A percentile compares a stretch with the other conserved stretches of the same genome.
These are phyloP conservation scores for Beauveria brongniartii DNA, from an alignment of 2,329 filamentous ascomycete species.

Conservation along the genomic window DNA sequence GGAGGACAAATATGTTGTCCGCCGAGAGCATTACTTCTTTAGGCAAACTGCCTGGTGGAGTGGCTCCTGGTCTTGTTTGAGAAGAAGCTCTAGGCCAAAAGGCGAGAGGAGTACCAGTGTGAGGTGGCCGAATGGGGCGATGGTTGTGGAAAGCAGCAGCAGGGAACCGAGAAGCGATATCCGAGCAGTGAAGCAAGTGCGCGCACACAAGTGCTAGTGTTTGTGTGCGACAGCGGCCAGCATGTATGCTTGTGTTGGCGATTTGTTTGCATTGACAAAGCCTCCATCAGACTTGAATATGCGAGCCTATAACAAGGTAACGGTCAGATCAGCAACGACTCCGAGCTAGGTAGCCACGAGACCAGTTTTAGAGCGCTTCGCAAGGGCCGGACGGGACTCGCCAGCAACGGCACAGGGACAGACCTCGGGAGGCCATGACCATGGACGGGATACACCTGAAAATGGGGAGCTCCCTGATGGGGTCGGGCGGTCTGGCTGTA, in stretches of 20 bases:
- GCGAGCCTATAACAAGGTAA: not conserved
- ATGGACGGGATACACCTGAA: slow-evolving; percentile 9
- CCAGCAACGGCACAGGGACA: slow-evolving; percentile 3
- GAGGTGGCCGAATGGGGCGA: slow-evolving; percentile 2
- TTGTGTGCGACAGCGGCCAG: slow-evolving; percentile 8
- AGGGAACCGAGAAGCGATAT: slow-evolving; percentile 3
- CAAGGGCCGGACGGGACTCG: slow-evolving; percentile 1
- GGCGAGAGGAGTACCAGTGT: not conserved
- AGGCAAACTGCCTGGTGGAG: slow-evolving; percentile 6
- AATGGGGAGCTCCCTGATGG: slow-evolving; percentile 8
- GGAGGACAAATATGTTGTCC: slow-evolving; percentile 9
- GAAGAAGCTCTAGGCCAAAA: slow-evolving; percentile 1
- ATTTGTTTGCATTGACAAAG: slow-evolving; percentile 9
- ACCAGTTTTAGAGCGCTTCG: not conserved
- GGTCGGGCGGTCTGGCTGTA: slow-evolving; percentile 8
- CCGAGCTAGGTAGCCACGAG: not conserved
- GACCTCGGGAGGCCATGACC: slow-evolving; percentile 9
- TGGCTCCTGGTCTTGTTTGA: slow-evolving; percentile 4
- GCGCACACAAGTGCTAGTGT: slow-evolving; percentile 8
- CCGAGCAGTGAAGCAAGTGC: not conserved
- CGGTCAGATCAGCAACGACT: slow-evolving; percentile 6
- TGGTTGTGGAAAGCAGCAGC: not conserved
- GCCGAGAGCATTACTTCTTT: slow-evolving; percentile 11
- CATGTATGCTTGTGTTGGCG: slow-evolving; percentile 3
- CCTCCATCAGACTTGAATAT: not conserved